Conservation (phyloP, 305 asterid species). For the Fraxinus paxiana region DNA sequence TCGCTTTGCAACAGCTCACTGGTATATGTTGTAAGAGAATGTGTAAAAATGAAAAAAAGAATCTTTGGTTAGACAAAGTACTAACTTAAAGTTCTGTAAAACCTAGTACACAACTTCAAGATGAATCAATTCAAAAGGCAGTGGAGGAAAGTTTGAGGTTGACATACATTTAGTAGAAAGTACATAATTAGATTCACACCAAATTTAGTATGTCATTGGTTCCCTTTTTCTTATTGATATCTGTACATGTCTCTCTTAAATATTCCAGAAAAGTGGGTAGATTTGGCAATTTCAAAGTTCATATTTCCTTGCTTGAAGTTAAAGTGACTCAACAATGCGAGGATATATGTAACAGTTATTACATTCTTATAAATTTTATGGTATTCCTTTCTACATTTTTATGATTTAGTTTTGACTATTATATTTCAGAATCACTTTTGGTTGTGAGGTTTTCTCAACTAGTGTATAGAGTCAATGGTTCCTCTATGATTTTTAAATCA, state of each 20-base stretch:
- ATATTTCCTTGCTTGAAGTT: not conserved
- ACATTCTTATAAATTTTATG: not conserved
- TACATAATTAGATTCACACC: too few relatives aligned
- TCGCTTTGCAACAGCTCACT: slow-evolving; percentile 75
- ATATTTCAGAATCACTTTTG: not conserved
- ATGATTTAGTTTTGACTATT: not conserved
- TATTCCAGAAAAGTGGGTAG: not conserved
- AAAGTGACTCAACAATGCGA: slow-evolving; percentile 3
- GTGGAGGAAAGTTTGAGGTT: too few relatives aligned
- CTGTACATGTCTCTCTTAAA: not conserved
- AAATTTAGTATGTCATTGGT: too few relatives aligned
- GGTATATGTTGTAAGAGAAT: not conserved
- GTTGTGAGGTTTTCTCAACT: not conserved
- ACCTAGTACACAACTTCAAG: not conserved
- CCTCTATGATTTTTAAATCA: not conserved
- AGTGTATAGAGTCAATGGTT: not conserved
- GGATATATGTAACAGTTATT: not conserved
- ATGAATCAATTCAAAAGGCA: not conserved
- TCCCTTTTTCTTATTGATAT: too few relatives aligned
- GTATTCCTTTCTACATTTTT: not conserved
- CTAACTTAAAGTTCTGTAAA: not conserved
- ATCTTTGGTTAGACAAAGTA: not conserved
- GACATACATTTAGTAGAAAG: too few relatives aligned
- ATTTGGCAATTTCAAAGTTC: not conserved
- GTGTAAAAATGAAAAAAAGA: too few relatives aligned